phyloP scores from a whole-genome alignment of 2,329 filamentous ascomycete species.

The Aspergillus awamori region DNA sequence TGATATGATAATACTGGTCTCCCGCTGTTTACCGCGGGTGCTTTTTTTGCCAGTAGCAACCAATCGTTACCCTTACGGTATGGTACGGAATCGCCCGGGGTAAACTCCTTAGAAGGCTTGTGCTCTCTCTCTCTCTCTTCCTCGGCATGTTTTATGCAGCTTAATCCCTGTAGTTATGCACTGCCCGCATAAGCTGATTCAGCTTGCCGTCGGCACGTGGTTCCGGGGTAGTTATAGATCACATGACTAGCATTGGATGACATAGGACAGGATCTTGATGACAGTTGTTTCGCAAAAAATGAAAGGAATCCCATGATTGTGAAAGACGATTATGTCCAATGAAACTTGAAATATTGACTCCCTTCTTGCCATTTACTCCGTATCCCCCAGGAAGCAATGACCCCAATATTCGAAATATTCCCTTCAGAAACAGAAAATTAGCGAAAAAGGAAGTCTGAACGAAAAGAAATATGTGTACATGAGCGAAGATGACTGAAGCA shows the following conservation, averaged over 20 bases:
- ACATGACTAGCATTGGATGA: no score
- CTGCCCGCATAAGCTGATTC: constrained; percentile 8
- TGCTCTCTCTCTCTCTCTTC: not conserved
- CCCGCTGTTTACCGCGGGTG: constrained; percentile 29
- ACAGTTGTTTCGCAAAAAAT: no score
- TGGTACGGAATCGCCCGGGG: not conserved
- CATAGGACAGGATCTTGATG: no score
- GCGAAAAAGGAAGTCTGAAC: not conserved
- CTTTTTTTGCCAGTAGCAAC: not conserved
- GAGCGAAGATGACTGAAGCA: not conserved
- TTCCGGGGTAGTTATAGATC: not conserved
- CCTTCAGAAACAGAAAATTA: not conserved
- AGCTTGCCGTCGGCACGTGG: constrained; percentile 30
- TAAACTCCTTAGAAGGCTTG: not conserved
- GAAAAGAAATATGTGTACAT: not conserved
- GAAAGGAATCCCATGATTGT: rapidly evolving
- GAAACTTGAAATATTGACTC: no score
- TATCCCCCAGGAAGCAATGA: constrained; percentile 15
- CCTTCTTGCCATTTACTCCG: no score
- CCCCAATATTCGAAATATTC: not conserved
- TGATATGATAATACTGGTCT: constrained; percentile 24
- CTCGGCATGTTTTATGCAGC: constrained; percentile 20
- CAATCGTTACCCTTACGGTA: constrained; percentile 23
- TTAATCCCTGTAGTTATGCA: constrained; percentile 33
- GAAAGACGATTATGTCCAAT: no score